phyloP scores from a whole-genome alignment of 2,329 filamentous ascomycete genomes.

The Fusarium sp. region DNA sequence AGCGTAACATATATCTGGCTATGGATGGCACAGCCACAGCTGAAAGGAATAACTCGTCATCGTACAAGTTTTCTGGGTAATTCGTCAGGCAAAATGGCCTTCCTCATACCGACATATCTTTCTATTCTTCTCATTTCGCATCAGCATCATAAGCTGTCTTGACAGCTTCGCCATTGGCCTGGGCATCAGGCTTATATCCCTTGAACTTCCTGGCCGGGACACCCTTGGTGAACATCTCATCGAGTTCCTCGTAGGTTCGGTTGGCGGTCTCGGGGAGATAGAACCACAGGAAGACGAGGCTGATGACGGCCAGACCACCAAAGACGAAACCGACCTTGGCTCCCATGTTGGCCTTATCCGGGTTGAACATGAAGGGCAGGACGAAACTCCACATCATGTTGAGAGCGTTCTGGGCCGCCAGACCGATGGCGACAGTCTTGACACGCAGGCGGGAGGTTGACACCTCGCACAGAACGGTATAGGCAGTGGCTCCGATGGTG shows the following conservation, averaged over 20 bases:
- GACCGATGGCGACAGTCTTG: conserved; percentile 20
- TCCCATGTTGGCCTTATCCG: conserved; percentile 16
- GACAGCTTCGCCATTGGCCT: conserved; percentile 26
- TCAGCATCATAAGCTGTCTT: conserved; percentile 33
- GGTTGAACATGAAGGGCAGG: conserved; percentile 22
- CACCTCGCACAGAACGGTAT: conserved; percentile 16
- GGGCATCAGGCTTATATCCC: conserved; percentile 23
- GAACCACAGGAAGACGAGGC: conserved; percentile 18
- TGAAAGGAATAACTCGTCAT: not conserved
- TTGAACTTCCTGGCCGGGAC: conserved; percentile 8
- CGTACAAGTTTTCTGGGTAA: not conserved
- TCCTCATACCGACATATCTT: not conserved
- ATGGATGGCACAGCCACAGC: not conserved
- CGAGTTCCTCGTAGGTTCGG: conserved; percentile 26
- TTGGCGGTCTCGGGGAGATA: conserved; percentile 29
- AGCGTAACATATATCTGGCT: not conserved
- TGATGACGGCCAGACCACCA: not conserved
- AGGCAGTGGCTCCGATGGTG: conserved; percentile 19
- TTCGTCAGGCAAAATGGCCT: not conserved
- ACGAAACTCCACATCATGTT: conserved; percentile 18
- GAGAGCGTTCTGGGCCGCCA: not conserved
- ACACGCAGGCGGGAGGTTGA: conserved; percentile 10
- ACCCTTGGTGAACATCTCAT: conserved; percentile 20
- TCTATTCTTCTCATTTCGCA: conserved; percentile 11
- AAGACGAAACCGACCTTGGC: conserved; percentile 21